These are phyloP conservation scores for Fonsecaea monophora DNA, from an alignment of 2,329 filamentous ascomycete genomes.

Conservation along the genomic window DNA sequence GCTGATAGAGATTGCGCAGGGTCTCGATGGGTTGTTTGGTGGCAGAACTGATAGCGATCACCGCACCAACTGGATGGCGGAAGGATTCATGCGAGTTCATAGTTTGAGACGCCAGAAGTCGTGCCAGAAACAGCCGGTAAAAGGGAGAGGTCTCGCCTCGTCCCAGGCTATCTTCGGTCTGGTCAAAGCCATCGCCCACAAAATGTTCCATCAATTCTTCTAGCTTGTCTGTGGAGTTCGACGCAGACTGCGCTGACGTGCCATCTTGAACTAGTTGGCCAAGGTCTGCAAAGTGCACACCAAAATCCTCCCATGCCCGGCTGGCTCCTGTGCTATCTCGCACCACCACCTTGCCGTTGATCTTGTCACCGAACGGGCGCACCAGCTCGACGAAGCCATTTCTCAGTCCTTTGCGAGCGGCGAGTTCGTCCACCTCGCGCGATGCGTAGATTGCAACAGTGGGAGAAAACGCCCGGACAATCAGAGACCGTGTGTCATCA, in stretches of 20 bases:
- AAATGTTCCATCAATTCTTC: slow-evolving; percentile 40
- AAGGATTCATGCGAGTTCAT: slow-evolving; percentile 90
- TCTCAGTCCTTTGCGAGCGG: slow-evolving; percentile 82
- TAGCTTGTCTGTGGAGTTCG: slow-evolving; percentile 33
- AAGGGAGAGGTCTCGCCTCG: slow-evolving; percentile 69
- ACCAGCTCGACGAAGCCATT: slow-evolving; percentile 84
- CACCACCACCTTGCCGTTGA: slow-evolving; percentile 87
- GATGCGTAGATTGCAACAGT: slow-evolving; percentile 89
- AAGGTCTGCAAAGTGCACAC: slow-evolving; percentile 81
- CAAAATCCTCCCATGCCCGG: slow-evolving; percentile 85
- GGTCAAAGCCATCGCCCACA: slow-evolving; percentile 33
- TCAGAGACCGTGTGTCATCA: slow-evolving; percentile 67
- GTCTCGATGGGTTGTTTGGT: slow-evolving; percentile 85
- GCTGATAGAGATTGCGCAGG: slow-evolving; percentile 79
- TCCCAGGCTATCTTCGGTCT: slow-evolving; percentile 25
- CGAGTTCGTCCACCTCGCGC: slow-evolving; percentile 79
- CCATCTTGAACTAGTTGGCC: slow-evolving; percentile 48
- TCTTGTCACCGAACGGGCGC: slow-evolving; percentile 85
- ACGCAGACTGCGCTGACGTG: slow-evolving; percentile 12
- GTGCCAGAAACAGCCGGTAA: slow-evolving; percentile 82
- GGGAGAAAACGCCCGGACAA: slow-evolving; percentile 85
- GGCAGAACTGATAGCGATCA: slow-evolving; percentile 92
- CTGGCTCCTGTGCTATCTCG: slow-evolving; percentile 88
- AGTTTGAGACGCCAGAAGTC: slow-evolving; percentile 79
- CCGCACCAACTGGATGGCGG: slow-evolving; percentile 88